A percentile compares a stretch with the other conserved stretches of the same genome.
phyloP scores from a whole-genome alignment of 345 rosid species.

The Carallia pectinifolia region DNA sequence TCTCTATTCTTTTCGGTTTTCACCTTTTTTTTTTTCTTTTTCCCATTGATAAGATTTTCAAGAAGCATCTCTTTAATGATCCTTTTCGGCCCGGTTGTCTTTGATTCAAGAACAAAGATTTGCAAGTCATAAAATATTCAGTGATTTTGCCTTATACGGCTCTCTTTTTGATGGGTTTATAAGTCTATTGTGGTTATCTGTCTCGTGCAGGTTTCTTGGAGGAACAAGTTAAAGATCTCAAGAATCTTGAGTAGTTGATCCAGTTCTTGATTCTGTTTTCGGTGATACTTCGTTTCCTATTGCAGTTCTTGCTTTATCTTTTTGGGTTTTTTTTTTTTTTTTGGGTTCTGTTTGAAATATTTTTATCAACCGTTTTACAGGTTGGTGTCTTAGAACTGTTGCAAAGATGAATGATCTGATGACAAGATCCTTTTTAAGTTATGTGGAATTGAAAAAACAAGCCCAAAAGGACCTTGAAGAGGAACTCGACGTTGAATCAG shows the following conservation, averaged over 20 bases:
- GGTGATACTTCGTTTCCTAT: slow-evolving; percentile 11
- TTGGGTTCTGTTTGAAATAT: not conserved
- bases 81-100: not conserved
- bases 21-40: not conserved
- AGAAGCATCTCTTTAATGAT: not conserved
- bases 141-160: too few species aligned
- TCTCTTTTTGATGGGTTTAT: too few species aligned
- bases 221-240: not conserved
- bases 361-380: slow-evolving; percentile 9
- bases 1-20: not conserved
- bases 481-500: slow-evolving; percentile 53
- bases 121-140: too few species aligned
- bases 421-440: slow-evolving; percentile 83
- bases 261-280: not conserved
- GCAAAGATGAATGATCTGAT: slow-evolving; percentile 82
- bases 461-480: slow-evolving; percentile 51
- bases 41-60: not conserved
- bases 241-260: slow-evolving; percentile 11
- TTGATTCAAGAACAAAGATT: not conserved
- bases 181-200: not conserved
- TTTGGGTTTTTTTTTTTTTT: not conserved
- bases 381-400: slow-evolving; percentile 38
- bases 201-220: not conserved
- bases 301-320: not conserved
- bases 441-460: slow-evolving; percentile 76